Evolutionary conservation across 495 filamentous ascomycete species (phyloP), one percentile per base, ranked within the genome.

Genomic region (Penicillium paxilli): DNA sequence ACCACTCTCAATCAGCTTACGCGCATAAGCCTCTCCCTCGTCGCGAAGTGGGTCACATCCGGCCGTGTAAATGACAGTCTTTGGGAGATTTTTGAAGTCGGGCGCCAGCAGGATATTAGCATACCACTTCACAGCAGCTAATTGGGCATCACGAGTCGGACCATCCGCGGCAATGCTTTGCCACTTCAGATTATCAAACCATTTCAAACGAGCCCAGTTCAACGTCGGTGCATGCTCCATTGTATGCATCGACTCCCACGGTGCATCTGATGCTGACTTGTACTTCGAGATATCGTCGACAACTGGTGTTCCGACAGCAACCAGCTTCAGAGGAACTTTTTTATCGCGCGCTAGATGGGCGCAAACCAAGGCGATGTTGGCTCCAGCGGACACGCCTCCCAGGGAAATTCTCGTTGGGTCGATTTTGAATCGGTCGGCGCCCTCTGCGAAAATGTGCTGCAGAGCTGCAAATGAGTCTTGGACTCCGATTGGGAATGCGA

Each of bases 11-110:
- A 80, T 53, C 16, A 82, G 60, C 50, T 75, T 76, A 53, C 58
- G 51, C 1, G 68, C 78, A 54, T 81, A 82, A 0, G 75, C 75
- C 61, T 80, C 78, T 0, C 78, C 80, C 59, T 82, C 80, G 57
- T 81, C 80, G 1, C 80, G 57, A 47, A 82, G 50, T 1, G 78
- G 74, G 50, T 82, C 80, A 47, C 70, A 71, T 10, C 76, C 75
- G 12, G 71, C 78, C 0, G 79, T 81, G 24, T 74, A 68, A 20
- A 82, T 68, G 25, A 77, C 74, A 1, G 78, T 80, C 16, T 71
- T 68, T 26, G 74, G 70, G 9, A 82, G 57, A 1, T 60, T 57
- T 2, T 44, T 63, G 57, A 74, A 80, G 51, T 77, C 67, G 1
- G 73, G 64, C 4, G 78, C 71, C 0, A 67, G 58, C 23, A 82